A percentile compares a stretch with the other conserved stretches of the same genome.
phyloP scores from a whole-genome alignment of 202 grass and related monocot genomes.

The Panicum virgatum region DNA sequence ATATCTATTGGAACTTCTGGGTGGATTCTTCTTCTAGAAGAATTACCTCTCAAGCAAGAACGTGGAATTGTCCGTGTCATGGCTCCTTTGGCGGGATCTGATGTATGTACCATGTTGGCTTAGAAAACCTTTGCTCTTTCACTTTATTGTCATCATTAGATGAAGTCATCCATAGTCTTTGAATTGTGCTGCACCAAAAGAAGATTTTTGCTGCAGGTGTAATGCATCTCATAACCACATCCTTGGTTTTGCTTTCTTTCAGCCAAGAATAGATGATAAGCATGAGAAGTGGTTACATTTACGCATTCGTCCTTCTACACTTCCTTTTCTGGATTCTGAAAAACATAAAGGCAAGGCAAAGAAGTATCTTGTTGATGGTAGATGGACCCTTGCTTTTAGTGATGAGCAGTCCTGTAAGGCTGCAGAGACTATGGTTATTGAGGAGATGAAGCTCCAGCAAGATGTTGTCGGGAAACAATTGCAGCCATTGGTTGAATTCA shows the following conservation, averaged over 20 bases:
- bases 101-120: slow-evolving; percentile 71
- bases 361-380: slow-evolving; percentile 89
- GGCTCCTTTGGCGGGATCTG: slow-evolving; percentile 85
- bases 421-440: slow-evolving; percentile 67
- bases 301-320: slow-evolving; percentile 77
- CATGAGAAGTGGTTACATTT: slow-evolving; percentile 92
- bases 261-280: slow-evolving; percentile 88
- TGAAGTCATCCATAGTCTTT: background rate
- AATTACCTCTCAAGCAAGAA: slow-evolving; percentile 72
- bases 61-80: slow-evolving; percentile 74
- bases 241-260: slow-evolving; percentile 40
- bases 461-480: slow-evolving; percentile 59
- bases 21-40: slow-evolving; percentile 96
- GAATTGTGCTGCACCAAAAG: background rate
- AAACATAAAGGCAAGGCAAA: slow-evolving; percentile 59
- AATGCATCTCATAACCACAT: slow-evolving; percentile 27
- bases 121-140: slow-evolving; percentile 18
- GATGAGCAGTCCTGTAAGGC: slow-evolving; percentile 72
- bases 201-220: background rate
- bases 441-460: slow-evolving; percentile 69
- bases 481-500: slow-evolving; percentile 61
- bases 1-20: slow-evolving; percentile 70
- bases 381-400: slow-evolving; percentile 95
- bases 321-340: slow-evolving; percentile 78
- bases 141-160: background rate